Percentiles rank a stretch among this genome's conserved stretches.
Conservation (phyloP, 2,329 filamentous ascomycete species). For the Alternaria arborescens region DNA sequence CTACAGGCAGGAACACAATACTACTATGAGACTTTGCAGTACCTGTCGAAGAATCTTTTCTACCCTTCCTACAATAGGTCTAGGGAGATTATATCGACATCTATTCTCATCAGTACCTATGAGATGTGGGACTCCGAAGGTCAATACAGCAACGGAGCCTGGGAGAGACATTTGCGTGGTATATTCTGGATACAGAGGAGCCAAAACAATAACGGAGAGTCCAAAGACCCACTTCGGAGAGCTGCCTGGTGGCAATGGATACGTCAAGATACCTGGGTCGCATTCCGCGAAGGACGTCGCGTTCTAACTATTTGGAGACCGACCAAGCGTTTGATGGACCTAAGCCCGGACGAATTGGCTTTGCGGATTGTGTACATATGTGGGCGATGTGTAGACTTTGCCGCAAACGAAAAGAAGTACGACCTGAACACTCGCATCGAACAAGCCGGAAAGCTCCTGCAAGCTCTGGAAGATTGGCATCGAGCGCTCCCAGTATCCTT, state of each 20-base stretch:
- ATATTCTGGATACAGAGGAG: slow-evolving; percentile 73
- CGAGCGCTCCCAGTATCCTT: slow-evolving; percentile 57
- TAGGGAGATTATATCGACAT: slow-evolving; percentile 66
- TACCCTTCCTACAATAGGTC: slow-evolving; percentile 66
- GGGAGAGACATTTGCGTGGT: slow-evolving; percentile 70
- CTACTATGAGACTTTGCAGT: slow-evolving; percentile 70
- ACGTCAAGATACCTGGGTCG: slow-evolving; percentile 71
- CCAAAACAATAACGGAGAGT: slow-evolving; percentile 68
- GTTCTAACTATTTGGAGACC: slow-evolving; percentile 68
- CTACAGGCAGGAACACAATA: slow-evolving; percentile 59
- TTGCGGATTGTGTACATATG: slow-evolving; percentile 64
- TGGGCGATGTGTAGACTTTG: slow-evolving; percentile 66
- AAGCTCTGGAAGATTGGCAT: slow-evolving; percentile 62
- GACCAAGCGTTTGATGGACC: slow-evolving; percentile 56
- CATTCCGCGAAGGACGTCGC: slow-evolving; percentile 65
- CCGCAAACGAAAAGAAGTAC: slow-evolving; percentile 60
- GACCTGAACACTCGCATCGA: slow-evolving; percentile 57
- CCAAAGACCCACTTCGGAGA: slow-evolving; percentile 61
- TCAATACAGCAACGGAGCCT: slow-evolving; percentile 54
- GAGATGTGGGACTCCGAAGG: slow-evolving; percentile 71
- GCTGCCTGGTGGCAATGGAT: slow-evolving; percentile 74
- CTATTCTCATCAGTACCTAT: slow-evolving; percentile 68
- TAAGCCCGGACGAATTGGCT: slow-evolving; percentile 64
- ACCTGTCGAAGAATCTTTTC: slow-evolving; percentile 67
- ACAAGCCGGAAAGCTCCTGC: slow-evolving; percentile 57